A percentile compares a stretch with the other conserved stretches of the same genome.
Evolutionary conservation across 371 early-diverging fungal species (phyloP).

Genomic region (Apophysomyces elegans): DNA sequence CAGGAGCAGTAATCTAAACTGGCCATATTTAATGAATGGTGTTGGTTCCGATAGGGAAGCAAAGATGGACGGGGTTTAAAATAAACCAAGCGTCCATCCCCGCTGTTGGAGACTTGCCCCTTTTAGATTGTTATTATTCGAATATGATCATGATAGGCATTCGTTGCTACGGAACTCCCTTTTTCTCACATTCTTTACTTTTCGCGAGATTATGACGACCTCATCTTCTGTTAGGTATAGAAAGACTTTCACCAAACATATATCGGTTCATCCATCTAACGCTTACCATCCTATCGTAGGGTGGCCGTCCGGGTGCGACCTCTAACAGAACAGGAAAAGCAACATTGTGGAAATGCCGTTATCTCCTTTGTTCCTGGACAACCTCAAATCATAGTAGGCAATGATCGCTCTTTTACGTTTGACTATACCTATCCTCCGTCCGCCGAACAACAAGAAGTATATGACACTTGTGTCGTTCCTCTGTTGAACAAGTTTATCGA

Average conservation of each 20-base stretch:
- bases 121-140: slow-evolving; percentile 8
- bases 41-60: background rate
- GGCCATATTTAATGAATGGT: background rate
- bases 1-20: background rate
- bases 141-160: slow-evolving; percentile 8
- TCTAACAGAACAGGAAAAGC: slow-evolving; percentile 13
- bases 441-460: slow-evolving; percentile 65
- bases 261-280: background rate
- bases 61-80: background rate
- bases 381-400: slow-evolving; percentile 51
- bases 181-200: slow-evolving; percentile 13
- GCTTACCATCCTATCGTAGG: background rate
- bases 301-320: slow-evolving; percentile 19
- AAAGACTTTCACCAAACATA: background rate
- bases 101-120: slow-evolving; percentile 7
- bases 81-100: slow-evolving; percentile 5
- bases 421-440: slow-evolving; percentile 75
- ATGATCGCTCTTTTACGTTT: slow-evolving; percentile 69
- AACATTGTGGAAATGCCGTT: slow-evolving; percentile 11
- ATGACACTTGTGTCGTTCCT: slow-evolving; percentile 59
- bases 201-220: slow-evolving; percentile 23
- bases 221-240: slow-evolving; percentile 25
- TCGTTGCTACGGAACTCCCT: slow-evolving; percentile 6
- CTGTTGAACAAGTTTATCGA: slow-evolving; percentile 77
- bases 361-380: slow-evolving; percentile 43